These are phyloP conservation scores for Colletotrichum sp. DNA, from an alignment of 2,329 filamentous ascomycete genomes.

Conservation along the genomic window DNA sequence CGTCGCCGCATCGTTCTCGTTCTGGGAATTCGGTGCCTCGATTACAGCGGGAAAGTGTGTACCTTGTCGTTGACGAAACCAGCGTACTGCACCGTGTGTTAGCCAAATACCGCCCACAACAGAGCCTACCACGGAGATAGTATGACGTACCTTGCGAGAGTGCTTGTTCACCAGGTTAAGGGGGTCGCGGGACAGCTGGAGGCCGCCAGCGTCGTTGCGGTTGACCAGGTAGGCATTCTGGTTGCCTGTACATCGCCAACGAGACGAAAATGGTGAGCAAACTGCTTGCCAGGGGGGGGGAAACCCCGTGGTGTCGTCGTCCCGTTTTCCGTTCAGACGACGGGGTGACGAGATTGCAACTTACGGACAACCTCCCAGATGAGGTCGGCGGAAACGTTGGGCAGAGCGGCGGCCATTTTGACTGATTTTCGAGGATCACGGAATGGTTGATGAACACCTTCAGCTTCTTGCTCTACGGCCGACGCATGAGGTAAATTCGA, in stretches of 20 bases:
- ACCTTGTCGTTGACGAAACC: conserved; percentile 96
- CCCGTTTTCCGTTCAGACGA: background rate
- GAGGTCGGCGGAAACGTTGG: conserved; percentile 87
- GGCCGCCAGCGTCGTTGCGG: conserved; percentile 78
- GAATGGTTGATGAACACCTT: conserved; percentile 26
- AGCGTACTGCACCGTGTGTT: conserved; percentile 69
- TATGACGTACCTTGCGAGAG: conserved; percentile 77
- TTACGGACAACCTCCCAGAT: conserved; percentile 95
- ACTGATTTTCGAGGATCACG: conserved; percentile 40
- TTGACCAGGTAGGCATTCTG: conserved; percentile 94
- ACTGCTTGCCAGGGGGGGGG: too few relatives aligned
- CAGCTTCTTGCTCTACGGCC: conserved; percentile 13
- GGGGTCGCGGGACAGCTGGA: conserved; percentile 92
- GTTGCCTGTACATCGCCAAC: conserved; percentile 62
- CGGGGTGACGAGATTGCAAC: conserved; percentile 44
- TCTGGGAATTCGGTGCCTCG: background rate
- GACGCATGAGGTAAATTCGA: conserved; percentile 27
- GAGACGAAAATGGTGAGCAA: background rate
- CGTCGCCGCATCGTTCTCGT: background rate
- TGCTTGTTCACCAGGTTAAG: conserved; percentile 93
- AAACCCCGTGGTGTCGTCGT: background rate
- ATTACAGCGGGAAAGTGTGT: conserved; percentile 32
- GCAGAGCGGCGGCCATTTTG: conserved; percentile 64
- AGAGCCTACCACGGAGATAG: background rate
- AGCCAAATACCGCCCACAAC: conserved; percentile 28